Evolutionary conservation across 75 land plant genomes (phyloP).

Genomic region (Adiantum capillusveneris): DNA sequence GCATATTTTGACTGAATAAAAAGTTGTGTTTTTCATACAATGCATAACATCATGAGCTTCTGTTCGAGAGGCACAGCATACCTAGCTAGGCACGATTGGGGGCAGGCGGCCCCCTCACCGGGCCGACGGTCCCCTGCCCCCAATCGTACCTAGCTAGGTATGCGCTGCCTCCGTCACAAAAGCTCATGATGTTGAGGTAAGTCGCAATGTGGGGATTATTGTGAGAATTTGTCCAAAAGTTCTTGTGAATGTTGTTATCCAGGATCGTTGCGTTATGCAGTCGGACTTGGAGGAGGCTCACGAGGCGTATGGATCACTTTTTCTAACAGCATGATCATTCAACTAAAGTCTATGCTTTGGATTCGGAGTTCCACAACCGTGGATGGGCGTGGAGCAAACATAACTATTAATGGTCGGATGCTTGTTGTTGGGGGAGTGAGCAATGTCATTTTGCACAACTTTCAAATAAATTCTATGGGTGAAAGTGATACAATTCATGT

Average conservation of each 20-base stretch:
- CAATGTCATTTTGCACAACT: slow-evolving; percentile 39
- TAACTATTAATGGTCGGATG: slow-evolving; percentile 12
- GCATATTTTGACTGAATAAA: no score
- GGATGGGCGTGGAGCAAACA: slow-evolving; percentile 33
- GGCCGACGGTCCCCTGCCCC: no score
- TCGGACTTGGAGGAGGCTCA: slow-evolving; percentile 5
- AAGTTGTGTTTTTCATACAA: no score
- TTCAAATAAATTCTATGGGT: slow-evolving; percentile 17
- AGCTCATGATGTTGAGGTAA: no score
- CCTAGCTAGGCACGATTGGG: no score
- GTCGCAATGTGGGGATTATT: no score
- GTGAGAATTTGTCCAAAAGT: neutral
- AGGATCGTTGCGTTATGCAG: slow-evolving; percentile 29
- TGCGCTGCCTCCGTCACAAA: no score
- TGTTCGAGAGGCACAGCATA: no score
- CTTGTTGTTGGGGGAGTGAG: slow-evolving; percentile 13
- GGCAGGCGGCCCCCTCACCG: no score
- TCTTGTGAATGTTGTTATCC: neutral
- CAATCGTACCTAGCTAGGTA: no score
- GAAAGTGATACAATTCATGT: slow-evolving; percentile 38
- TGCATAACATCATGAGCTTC: no score
- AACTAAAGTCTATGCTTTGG: slow-evolving; percentile 27
- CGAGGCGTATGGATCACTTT: slow-evolving; percentile 38
- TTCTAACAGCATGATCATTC: slow-evolving; percentile 11
- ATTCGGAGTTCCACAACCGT: slow-evolving; percentile 27